phyloP scores from a whole-genome alignment of 805 yeast species.

The Teunomyces atbi region DNA sequence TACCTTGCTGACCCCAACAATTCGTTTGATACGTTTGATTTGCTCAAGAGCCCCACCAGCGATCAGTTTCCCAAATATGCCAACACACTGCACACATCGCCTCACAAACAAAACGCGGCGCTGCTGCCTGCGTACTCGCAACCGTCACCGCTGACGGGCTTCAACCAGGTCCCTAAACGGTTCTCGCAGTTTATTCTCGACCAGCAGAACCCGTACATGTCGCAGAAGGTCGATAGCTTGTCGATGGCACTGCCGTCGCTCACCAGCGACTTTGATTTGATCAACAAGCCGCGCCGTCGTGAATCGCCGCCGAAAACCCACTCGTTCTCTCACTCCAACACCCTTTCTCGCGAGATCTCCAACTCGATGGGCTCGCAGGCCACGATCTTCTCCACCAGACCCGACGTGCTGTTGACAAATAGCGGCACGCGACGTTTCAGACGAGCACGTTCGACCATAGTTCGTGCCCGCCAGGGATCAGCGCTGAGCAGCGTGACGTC shows the following conservation, averaged over 20 bases:
- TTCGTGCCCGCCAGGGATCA: background rate
- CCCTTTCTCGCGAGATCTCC: conserved; percentile 27
- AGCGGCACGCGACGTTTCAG: conserved; percentile 1
- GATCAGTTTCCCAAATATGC: conserved; percentile 19
- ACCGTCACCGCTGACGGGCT: conserved; percentile 9
- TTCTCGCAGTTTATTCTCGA: conserved; percentile 41
- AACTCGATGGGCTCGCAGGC: conserved; percentile 43
- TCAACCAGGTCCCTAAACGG: conserved; percentile 39
- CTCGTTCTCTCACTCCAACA: background rate
- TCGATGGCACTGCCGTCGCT: conserved; percentile 13
- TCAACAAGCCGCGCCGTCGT: conserved; percentile 5
- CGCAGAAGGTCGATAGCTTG: conserved; percentile 19
- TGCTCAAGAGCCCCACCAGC: conserved; percentile 13
- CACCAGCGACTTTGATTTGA: conserved; percentile 8
- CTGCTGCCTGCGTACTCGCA: conserved; percentile 2
- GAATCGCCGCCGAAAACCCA: conserved; percentile 3
- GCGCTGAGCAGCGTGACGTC: background rate
- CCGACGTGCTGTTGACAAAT: background rate
- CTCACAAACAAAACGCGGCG: conserved; percentile 1
- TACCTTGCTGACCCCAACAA: conserved; percentile 18
- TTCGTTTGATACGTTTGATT: conserved; percentile 26
- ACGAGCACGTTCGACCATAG: background rate
- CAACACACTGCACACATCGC: conserved; percentile 17
- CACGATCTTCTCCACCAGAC: conserved; percentile 43
- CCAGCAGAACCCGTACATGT: conserved; percentile 25